Evolutionary conservation across 768 basidiomycete species (phyloP), one percentile per base, ranked within the genome.

Genomic region (Mycena pura): DNA sequence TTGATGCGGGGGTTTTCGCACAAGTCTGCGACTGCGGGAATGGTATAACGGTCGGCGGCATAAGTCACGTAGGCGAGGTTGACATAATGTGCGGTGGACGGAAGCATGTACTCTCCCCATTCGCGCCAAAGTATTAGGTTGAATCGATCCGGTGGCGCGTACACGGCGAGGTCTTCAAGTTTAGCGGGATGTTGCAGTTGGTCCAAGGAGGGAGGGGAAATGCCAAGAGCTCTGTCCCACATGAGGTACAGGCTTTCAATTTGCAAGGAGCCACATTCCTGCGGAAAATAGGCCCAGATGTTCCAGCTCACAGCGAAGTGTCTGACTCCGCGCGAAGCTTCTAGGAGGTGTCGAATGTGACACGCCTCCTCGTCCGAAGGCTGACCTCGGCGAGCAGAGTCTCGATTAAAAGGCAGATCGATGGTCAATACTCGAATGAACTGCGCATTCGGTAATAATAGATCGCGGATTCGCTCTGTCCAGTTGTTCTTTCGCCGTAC

Each of bases 1-100:
- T 47, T 48, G 17, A 48, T 29, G 19, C 21, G 29, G 5, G 29
- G 29, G 14, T 44, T 13, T 21, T 44, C 53, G 44, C 38, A 34
- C 3, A 55, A 25, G 3, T 2, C 3, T 5, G 9, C 41, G 19
- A 55, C 28, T 14, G 40, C 9, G 3, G 55, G 55, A 7, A 48
- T 28, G 2, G 43, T 5, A 3, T 2, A 3, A 6, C 44, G 55
- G 46, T 57, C 55, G 19, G 55, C 29, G 19, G 44, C 55, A 25
- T 57, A 57, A 3, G 55, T 47, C 2, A 57, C 17, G 25, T 57
- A 57, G 3, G 22, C 55, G 44, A 57, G 55, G 44, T 57, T 57
- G 27, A n/a, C 8, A 19, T 31, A 57, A 17, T 43, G 29, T 6
- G 6, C 19, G 9, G 31, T 32, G 22, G 21, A 3, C 10, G 55